A percentile compares a stretch with the other conserved stretches of the same genome.
Conservation (phyloP, 1,139 yeast species). For the Sugiyamaella novakii region DNA sequence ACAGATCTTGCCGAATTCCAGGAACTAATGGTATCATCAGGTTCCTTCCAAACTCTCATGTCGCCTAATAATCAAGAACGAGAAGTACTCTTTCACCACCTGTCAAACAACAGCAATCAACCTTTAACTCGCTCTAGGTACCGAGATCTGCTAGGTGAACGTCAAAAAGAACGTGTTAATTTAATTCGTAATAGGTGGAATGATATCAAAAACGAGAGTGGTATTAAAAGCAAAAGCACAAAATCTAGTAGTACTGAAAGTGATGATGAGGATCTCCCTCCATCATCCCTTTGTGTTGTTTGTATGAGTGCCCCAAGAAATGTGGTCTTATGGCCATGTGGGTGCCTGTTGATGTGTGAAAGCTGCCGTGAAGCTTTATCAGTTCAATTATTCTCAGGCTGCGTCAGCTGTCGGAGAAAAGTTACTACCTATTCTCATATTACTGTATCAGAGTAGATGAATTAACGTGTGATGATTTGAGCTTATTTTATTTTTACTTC, state of each 20-base stretch:
- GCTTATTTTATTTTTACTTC: too few relatives aligned
- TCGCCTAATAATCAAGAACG: background rate
- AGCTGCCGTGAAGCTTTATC: conserved; percentile 74
- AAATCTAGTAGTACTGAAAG: too few relatives aligned
- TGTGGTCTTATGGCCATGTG: conserved; percentile 89
- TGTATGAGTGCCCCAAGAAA: conserved; percentile 76
- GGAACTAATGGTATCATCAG: background rate
- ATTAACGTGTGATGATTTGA: too few relatives aligned
- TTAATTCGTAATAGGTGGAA: background rate
- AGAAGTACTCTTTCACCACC: conserved; percentile 2
- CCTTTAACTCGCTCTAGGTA: conserved; percentile 7
- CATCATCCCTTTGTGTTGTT: conserved; percentile 60
- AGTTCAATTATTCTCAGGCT: conserved; percentile 68
- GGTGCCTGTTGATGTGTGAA: conserved; percentile 85
- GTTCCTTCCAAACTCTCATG: background rate
- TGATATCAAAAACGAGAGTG: too few relatives aligned
- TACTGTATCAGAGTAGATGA: conserved; percentile 8
- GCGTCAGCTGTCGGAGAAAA: conserved; percentile 79
- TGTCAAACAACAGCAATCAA: background rate
- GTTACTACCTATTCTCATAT: conserved; percentile 51
- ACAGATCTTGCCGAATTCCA: conserved; percentile 1
- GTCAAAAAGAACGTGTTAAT: background rate
- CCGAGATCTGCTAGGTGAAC: background rate
- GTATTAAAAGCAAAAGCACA: too few relatives aligned
- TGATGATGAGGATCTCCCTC: conserved; percentile 2